Conservation (phyloP, 148 eudicot species). For the Fagopyrum homotropicum region DNA sequence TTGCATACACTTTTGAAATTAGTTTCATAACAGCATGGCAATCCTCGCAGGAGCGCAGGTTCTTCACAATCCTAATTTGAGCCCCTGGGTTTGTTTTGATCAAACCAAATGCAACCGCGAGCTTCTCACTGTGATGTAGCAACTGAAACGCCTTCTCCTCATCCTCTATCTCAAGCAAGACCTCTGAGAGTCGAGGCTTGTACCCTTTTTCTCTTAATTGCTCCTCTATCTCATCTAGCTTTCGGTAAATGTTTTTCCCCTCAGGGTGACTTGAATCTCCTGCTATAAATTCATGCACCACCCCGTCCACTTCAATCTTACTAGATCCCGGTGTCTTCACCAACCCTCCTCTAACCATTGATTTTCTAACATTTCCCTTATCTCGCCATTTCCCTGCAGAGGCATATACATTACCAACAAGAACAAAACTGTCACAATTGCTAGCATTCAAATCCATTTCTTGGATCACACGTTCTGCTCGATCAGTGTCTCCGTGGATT, state of each 20-base stretch:
- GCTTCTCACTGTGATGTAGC: slow-evolving; percentile 53
- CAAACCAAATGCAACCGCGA: slow-evolving; percentile 41
- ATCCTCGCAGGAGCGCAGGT: slow-evolving; percentile 41
- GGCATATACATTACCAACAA: slow-evolving; percentile 39
- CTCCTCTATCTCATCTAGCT: slow-evolving; percentile 32
- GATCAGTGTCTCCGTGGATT: slow-evolving; percentile 36
- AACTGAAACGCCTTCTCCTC: slow-evolving; percentile 38
- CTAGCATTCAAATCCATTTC: slow-evolving; percentile 21
- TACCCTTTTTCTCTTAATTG: slow-evolving; percentile 32
- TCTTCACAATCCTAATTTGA: slow-evolving; percentile 38
- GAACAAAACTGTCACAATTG: slow-evolving; percentile 32
- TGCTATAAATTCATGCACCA: slow-evolving; percentile 34
- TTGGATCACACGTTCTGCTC: slow-evolving; percentile 36
- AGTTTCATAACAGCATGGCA: slow-evolving; percentile 46
- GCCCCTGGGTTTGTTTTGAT: slow-evolving; percentile 29
- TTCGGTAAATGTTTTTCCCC: slow-evolving; percentile 24
- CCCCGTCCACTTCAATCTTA: slow-evolving; percentile 36
- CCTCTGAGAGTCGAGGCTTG: slow-evolving; percentile 34
- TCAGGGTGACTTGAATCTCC: slow-evolving; percentile 36
- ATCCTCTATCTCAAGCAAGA: slow-evolving; percentile 38
- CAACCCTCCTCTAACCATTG: slow-evolving; percentile 31
- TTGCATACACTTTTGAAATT: slow-evolving; percentile 26
- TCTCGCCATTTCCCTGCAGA: slow-evolving; percentile 40
- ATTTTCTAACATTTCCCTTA: slow-evolving; percentile 29
- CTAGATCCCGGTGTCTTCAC: slow-evolving; percentile 41